These are phyloP conservation scores for Myxozyma udenii DNA, from an alignment of 805 yeast genomes.

Conservation along the genomic window DNA sequence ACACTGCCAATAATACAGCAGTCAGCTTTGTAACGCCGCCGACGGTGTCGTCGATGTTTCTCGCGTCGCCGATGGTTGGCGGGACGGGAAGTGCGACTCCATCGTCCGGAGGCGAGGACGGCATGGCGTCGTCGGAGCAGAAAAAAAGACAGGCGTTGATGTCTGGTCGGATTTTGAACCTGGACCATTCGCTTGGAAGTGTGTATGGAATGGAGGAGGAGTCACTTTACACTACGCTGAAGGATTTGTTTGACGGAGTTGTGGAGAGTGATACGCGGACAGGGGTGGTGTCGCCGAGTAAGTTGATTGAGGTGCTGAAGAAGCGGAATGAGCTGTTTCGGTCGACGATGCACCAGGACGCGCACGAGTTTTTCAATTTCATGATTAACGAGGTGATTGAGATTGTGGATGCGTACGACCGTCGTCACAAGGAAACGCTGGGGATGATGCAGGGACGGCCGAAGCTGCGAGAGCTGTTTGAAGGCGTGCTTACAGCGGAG, in stretches of 20 bases:
- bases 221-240: slow-evolving; percentile 61
- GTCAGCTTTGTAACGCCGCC: not conserved
- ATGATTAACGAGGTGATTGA: slow-evolving; percentile 69
- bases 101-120: too few relatives aligned
- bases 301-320: slow-evolving; percentile 71
- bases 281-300: slow-evolving; percentile 83
- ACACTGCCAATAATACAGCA: not conserved
- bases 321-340: slow-evolving; percentile 80
- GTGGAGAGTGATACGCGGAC: slow-evolving; percentile 62
- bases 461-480: slow-evolving; percentile 69
- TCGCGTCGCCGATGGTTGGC: too few relatives aligned
- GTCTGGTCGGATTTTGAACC: slow-evolving; percentile 52
- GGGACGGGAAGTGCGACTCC: too few relatives aligned
- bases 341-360: slow-evolving; percentile 95
- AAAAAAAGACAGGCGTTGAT: slow-evolving; percentile 16
- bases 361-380: slow-evolving; percentile 92
- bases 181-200: slow-evolving; percentile 62
- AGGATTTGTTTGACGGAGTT: slow-evolving; percentile 83
- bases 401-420: slow-evolving; percentile 39
- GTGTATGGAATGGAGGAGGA: slow-evolving; percentile 49
- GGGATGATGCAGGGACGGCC: slow-evolving; percentile 20
- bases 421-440: slow-evolving; percentile 5
- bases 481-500: slow-evolving; percentile 80
- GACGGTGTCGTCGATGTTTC: not conserved
- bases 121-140: slow-evolving; percentile 28